Evolutionary conservation across 306 rosid genomes (phyloP), one percentile per base, ranked within the genome.

Genomic region (Vachellia pachyceras): DNA sequence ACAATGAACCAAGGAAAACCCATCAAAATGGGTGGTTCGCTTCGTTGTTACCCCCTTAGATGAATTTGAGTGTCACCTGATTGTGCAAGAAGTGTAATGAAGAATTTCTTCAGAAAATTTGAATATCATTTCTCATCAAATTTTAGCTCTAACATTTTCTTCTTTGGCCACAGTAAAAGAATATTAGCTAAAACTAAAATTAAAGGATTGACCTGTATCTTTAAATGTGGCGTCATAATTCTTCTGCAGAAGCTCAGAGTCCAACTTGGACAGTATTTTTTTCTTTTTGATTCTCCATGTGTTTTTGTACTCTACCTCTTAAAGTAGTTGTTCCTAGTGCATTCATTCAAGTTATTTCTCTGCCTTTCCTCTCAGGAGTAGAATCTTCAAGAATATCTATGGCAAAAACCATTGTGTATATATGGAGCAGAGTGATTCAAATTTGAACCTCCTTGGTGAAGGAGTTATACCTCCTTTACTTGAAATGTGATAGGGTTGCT

Each of bases 381-480:
- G 93, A 91, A 77, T 29, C 85, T 77, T 93, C 94, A 57, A 89
- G 92, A 86, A 80, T 90, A 69, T 71, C 86, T 72, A 87, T 90
- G 92, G 86, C 87, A 49, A 86, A 61, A 83, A 79, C 87, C 69
- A 78, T 91, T 61, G 80, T 87, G n/a, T 49, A 76, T n/a, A 86
- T 79, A 82, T 90, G 89, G 89, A 90, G 75, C 82, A 90, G 72
- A 73, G 46, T 41, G 87, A 89, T 71, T 74, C 60, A 54, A 85
- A 90, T 83, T 87, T 93, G 86, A 82, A 79, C 69, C 86, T 82
- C 76, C 90, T 93, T n/a, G 97, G 94, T 2, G 82, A 90, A 72
- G 93, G 97, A 76, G 82, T 84, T 78, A 86, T 93, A 84, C 84
- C 93, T 72, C 90, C 91, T 85, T 82, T 91, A 80, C 88, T 93